Conservation (phyloP, 2,329 filamentous ascomycete genomes). For the Paecilomyces sp. region DNA sequence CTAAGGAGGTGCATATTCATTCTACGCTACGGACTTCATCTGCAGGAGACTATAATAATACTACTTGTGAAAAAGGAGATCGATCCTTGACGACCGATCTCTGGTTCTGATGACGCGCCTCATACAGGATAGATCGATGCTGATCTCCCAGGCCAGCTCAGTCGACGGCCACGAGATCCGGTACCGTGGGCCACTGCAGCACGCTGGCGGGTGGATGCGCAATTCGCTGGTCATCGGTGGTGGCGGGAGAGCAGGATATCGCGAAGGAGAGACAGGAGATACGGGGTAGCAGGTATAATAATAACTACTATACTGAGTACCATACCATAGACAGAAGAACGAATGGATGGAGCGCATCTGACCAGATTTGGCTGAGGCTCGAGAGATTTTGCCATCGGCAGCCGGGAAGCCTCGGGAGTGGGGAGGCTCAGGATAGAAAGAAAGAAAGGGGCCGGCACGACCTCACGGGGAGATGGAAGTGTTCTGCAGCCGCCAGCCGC, state of each 20-base stretch:
- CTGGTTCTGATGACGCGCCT: conserved; percentile 1
- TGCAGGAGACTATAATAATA: neutral
- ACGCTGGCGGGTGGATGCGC: neutral
- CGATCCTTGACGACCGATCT: neutral
- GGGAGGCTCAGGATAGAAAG: neutral
- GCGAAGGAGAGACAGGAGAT: no score
- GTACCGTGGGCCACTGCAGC: neutral
- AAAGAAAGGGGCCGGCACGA: neutral
- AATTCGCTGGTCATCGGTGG: neutral
- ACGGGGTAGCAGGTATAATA: no score
- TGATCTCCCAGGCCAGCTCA: neutral
- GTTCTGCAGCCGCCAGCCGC: neutral
- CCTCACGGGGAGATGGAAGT: neutral
- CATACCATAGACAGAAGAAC: no score
- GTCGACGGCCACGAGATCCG: neutral
- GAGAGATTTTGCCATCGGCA: conserved; percentile 1
- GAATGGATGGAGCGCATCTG: no score
- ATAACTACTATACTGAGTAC: no score
- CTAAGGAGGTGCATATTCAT: neutral
- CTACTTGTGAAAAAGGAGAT: neutral
- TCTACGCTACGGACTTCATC: neutral
- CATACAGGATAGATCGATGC: neutral
- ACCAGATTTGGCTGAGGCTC: neutral
- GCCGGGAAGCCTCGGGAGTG: neutral
- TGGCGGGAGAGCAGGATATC: neutral